Conservation (phyloP, 106 monocot genomes). For the Dendrobium chrysotoxum region DNA sequence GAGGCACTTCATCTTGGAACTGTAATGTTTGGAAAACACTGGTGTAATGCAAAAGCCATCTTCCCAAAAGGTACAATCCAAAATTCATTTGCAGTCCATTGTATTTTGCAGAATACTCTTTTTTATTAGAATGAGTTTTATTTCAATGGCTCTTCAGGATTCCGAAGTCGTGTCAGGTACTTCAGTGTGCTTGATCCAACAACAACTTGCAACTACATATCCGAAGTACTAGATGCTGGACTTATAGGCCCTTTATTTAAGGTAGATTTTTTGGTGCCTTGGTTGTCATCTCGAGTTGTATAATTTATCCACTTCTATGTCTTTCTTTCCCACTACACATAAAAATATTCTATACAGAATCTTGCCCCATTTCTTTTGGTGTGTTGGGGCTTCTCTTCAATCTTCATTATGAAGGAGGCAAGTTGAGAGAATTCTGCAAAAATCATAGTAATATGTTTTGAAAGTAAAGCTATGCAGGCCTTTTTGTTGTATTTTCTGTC, state of each 20-base stretch:
- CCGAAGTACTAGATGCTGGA: slow-evolving; percentile 83
- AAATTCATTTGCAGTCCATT: not conserved
- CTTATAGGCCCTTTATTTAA: slow-evolving; percentile 80
- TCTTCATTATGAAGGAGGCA: too few species aligned
- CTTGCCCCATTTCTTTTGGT: not conserved
- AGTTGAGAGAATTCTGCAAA: too few species aligned
- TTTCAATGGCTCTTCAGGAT: slow-evolving; percentile 48
- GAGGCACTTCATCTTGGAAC: slow-evolving; percentile 58
- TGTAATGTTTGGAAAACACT: slow-evolving; percentile 41
- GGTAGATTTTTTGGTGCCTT: slow-evolving; percentile 19
- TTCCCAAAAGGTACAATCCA: slow-evolving; percentile 72
- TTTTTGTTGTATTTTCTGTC: too few species aligned
- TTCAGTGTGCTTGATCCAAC: slow-evolving; percentile 56
- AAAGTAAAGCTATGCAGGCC: too few species aligned
- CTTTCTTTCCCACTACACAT: not conserved
- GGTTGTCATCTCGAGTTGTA: not conserved
- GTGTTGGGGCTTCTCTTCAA: too few species aligned
- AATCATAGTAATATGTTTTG: too few species aligned
- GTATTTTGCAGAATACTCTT: not conserved
- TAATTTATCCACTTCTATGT: not conserved
- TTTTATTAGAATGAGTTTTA: not conserved
- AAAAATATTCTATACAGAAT: not conserved
- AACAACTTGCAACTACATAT: slow-evolving; percentile 61
- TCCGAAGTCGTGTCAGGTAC: slow-evolving; percentile 64
- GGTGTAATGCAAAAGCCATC: slow-evolving; percentile 73